These are phyloP conservation scores for Adiantum capillusveneris DNA, from an alignment of 75 land plant species.

Conservation along the genomic window DNA sequence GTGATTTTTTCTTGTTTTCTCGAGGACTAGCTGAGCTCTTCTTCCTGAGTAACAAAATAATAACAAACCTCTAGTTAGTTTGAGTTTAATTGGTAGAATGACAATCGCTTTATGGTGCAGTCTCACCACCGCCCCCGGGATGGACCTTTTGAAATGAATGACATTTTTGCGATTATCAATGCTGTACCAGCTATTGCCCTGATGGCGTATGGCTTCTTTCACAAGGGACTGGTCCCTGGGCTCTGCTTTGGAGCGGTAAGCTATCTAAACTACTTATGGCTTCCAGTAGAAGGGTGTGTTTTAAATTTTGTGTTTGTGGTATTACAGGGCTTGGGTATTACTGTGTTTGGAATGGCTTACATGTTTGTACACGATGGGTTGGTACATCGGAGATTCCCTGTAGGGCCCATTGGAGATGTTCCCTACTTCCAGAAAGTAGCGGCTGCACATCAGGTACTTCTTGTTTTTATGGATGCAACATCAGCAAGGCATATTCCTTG, in stretches of 20 bases:
- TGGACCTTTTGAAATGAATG: constrained; percentile 27
- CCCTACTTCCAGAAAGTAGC: constrained; percentile 15
- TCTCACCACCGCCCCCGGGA: constrained; percentile 27
- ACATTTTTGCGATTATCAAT: constrained; percentile 25
- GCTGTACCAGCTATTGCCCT: constrained; percentile 23
- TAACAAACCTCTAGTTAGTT: no score
- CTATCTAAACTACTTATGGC: background rate
- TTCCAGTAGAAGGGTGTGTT: background rate
- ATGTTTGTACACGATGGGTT: constrained; percentile 33
- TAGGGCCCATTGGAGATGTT: constrained; percentile 22
- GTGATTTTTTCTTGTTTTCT: no score
- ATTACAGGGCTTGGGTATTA: constrained; percentile 19
- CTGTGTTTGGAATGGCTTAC: constrained; percentile 22
- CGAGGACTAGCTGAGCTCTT: no score
- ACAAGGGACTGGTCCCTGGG: constrained; percentile 22
- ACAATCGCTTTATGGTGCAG: no score
- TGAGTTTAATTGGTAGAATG: no score
- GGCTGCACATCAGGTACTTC: constrained; percentile 25
- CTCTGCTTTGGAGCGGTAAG: constrained; percentile 23
- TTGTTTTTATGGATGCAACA: background rate
- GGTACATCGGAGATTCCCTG: constrained; percentile 17
- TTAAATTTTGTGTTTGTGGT: no score
- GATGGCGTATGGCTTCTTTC: constrained; percentile 16
- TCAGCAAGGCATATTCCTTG: background rate
- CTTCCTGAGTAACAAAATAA: no score